phyloP scores from a whole-genome alignment of 495 filamentous ascomycete species.

The Penicillium waksmanii region DNA sequence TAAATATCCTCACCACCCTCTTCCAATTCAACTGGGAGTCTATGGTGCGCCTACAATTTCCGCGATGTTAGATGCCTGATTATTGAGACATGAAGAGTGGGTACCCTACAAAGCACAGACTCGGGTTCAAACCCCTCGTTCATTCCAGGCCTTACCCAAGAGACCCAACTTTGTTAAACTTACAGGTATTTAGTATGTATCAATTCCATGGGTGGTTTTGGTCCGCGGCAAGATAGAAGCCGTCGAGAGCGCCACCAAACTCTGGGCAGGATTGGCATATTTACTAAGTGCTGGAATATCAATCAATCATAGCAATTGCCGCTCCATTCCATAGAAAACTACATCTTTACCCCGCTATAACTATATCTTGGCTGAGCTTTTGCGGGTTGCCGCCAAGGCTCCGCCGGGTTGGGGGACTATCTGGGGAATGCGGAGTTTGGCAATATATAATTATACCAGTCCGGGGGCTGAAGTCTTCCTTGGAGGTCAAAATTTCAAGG shows the following conservation, averaged over 20 bases:
- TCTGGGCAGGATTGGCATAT: not conserved
- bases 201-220: not conserved
- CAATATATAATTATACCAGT: not conserved
- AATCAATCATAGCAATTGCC: not conserved
- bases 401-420: not conserved
- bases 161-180: not conserved
- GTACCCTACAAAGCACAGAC: not conserved
- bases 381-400: not conserved
- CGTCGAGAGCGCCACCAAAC: not conserved
- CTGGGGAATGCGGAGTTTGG: not conserved
- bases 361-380: not conserved
- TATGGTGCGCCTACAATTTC: conserved; percentile 1
- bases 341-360: not conserved
- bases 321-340: conserved; percentile 1
- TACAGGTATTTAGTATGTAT: not conserved
- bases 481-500: not conserved
- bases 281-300: conserved; percentile 1
- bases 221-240: not conserved
- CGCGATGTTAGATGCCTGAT: not conserved
- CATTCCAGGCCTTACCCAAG: not conserved
- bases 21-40: not conserved
- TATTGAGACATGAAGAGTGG: not conserved
- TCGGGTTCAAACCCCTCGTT: not conserved
- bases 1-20: too few relatives aligned
- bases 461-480: not conserved